Evolutionary conservation across 2,329 filamentous ascomycete species (phyloP).

Genomic region (Colletotrichum cereale): DNA sequence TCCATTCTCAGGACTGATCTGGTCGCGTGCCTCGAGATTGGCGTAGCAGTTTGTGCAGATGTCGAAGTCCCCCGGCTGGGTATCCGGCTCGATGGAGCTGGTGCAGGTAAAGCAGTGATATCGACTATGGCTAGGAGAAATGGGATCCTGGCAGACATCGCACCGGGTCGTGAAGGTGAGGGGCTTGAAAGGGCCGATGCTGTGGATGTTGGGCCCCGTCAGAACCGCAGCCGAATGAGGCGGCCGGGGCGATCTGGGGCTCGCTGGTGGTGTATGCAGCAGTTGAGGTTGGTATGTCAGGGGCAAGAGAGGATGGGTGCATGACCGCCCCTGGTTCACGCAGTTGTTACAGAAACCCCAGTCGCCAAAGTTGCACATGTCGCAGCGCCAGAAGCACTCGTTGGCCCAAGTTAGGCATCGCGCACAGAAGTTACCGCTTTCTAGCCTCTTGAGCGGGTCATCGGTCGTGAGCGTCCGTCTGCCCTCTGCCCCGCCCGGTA

Average conservation of each 20-base stretch:
- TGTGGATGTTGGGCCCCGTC: conserved; percentile 59
- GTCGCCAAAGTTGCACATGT: conserved; percentile 88
- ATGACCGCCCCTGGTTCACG: conserved; percentile 84
- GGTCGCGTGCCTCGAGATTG: conserved; percentile 70
- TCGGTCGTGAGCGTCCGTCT: conserved; percentile 72
- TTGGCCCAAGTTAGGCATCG: conserved; percentile 81
- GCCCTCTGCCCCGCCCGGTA: conserved; percentile 66
- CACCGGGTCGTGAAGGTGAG: conserved; percentile 82
- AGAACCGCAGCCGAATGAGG: conserved; percentile 62
- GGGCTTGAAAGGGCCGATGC: conserved; percentile 71
- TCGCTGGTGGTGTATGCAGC: conserved; percentile 52
- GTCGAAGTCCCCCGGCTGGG: conserved; percentile 81
- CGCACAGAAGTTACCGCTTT: conserved; percentile 88
- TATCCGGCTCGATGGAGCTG: conserved; percentile 60
- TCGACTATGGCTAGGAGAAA: conserved; percentile 76
- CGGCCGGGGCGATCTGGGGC: conserved; percentile 57
- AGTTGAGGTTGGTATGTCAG: conserved; percentile 70
- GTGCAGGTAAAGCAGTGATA: conserved; percentile 86
- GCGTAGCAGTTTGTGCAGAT: conserved; percentile 85
- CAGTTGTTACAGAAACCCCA: conserved; percentile 95
- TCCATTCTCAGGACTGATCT: conserved; percentile 81
- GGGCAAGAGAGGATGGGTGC: conserved; percentile 84
- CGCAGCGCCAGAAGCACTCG: conserved; percentile 91
- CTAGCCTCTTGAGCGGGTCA: conserved; percentile 75
- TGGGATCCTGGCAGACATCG: conserved; percentile 80